Evolutionary conservation across 306 rosid species (phyloP), one percentile per base, ranked within the genome.

Genomic region (Vachellia pachyceras): DNA sequence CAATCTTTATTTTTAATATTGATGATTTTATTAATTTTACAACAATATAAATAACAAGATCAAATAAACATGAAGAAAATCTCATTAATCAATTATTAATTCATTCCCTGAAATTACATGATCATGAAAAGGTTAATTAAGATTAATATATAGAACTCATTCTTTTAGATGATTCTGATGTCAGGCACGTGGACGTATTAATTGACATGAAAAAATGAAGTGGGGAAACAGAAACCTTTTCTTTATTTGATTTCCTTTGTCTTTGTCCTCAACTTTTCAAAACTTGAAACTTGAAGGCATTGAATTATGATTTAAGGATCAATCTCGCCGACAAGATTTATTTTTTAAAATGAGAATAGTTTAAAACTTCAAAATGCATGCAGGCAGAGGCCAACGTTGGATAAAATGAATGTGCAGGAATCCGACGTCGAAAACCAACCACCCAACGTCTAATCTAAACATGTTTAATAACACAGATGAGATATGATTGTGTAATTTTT

Each of bases 131-230:
- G n/a, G 23, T 73, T 72, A 73, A 73, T 54, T 35, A 73, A 10
- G 17, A 72, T 8, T 49, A 71, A 15, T 33, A 10, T 15, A 61
- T 36, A 45, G 33, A 63, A 68, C 8, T 40, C 17, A 82, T 83
- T 77, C 25, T 61, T n/a, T n/a, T 83, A 71, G 90, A 83, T 84
- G 87, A 79, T 86, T 84, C 87, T 74, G 66, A 58, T 81, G 87
- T 86, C 87, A 86, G 87, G 82, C 87, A 81, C 87, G 87, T 84
- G 85, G 87, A 81, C 79, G 72, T 22, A 58, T 77, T 80, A 47
- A 73, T 77, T 55, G 23, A 47, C 69, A 60, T 35, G 2, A 20
- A n/a, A 67, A 35, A 78, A n/a, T 47, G 71, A 64, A 63, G 11
- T 29, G 69, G 20, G 5, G 8, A 63, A 63, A 29, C 40, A 13